Evolutionary conservation across 805 yeast species (phyloP), one percentile per base, ranked within the genome.

Genomic region (Teunomyces atbi): DNA sequence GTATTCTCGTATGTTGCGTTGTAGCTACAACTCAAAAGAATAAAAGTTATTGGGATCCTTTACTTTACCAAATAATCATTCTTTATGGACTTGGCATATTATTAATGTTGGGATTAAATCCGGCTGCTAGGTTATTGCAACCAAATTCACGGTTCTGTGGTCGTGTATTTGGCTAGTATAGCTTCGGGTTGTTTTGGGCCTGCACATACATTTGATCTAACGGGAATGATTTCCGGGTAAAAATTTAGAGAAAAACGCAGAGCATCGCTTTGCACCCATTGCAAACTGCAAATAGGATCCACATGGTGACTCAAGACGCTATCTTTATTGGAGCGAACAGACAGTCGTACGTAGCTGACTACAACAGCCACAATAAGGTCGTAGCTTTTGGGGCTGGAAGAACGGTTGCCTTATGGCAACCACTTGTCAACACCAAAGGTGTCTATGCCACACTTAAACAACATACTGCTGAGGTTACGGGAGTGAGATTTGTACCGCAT

Each of bases 371-470:
- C 1, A 54, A 56, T 8, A 57, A 68, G 18, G 45, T 77, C 4
- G 73, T 86, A 5, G 95, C 94, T 0, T 88, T 74, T 61, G 96
- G 91, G 6, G 89, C 94, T 0, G 79, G 81, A 1, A 74, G 69
- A 36, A 75, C 79, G 13, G 69, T 87, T 42, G 89, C 92, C 0
- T 61, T 88, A 32, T 86, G 89, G 83, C 67, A 77, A n/a, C 87
- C 91, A 1, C 59, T 78, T 15, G 68, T 69, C 23, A 43, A 59
- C 30, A 58, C 68, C 15, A 55, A 58, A 21, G 89, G 89, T 11
- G 81, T 82, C 0, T 60, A 59, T 43, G 54, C 63, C 5, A 83
- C 90, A 0, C 67, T 86, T 45, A 84, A 84, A 51, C 75, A 78
- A 1, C 94, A 86, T 58, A 59, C 72, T 4, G 74, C 71, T 13